Conservation (phyloP, 2,329 filamentous ascomycete species). For the Curvularia sp. region DNA sequence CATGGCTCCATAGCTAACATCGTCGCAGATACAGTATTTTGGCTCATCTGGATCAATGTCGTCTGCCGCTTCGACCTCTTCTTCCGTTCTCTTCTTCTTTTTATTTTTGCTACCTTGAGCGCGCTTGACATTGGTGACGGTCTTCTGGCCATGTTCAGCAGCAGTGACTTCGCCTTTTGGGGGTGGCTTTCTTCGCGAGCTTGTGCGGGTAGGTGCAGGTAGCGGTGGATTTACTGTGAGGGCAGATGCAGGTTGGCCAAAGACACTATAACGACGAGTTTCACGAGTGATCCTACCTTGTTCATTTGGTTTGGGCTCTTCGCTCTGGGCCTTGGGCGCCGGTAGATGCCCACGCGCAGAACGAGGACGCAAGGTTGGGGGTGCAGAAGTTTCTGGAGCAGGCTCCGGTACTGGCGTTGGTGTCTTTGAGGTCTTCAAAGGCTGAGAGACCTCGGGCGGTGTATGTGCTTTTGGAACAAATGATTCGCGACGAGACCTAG, state of each 20-base stretch:
- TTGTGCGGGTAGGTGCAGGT: conserved; percentile 50
- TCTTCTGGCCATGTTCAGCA: conserved; percentile 65
- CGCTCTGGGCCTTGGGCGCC: conserved; percentile 57
- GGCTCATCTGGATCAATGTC: conserved; percentile 77
- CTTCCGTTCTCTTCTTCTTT: conserved; percentile 58
- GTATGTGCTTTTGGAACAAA: conserved; percentile 38
- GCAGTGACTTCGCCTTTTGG: conserved; percentile 75
- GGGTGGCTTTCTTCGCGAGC: conserved; percentile 70
- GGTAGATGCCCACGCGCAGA: conserved; percentile 51
- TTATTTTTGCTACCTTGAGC: conserved; percentile 56
- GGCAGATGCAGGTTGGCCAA: conserved; percentile 48
- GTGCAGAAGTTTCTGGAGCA: conserved; percentile 21
- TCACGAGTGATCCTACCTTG: conserved; percentile 45
- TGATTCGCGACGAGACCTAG: conserved; percentile 46
- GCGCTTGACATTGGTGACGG: conserved; percentile 74
- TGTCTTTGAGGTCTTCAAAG: conserved; percentile 30
- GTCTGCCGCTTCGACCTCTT: conserved; percentile 37
- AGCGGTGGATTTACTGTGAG: conserved; percentile 15
- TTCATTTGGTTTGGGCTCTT: conserved; percentile 55
- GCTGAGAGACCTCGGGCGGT: conserved; percentile 28
- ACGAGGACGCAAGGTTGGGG: conserved; percentile 41
- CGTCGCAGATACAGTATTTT: conserved; percentile 78
- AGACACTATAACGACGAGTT: conserved; percentile 57
- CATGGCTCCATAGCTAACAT: conserved; percentile 84
- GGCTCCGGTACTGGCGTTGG: conserved; percentile 27